Percentiles rank a stretch among this genome's conserved stretches.
Conservation (phyloP, 2,329 filamentous ascomycete species). For the Ilyonectria mors-panacis region DNA sequence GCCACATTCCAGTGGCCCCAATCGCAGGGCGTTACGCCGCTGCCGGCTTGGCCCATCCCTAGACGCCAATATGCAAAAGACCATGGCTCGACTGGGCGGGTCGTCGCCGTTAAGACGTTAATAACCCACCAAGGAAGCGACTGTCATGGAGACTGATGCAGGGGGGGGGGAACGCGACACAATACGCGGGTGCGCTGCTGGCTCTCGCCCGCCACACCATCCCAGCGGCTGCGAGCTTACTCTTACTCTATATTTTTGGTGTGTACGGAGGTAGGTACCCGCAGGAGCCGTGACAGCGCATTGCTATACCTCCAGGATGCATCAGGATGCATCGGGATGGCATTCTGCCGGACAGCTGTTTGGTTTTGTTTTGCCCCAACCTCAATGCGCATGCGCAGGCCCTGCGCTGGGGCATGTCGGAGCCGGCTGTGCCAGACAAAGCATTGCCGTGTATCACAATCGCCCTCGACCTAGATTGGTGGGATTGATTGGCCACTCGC, state of each 20-base stretch:
- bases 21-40: constrained; percentile 40
- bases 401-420: constrained; percentile 27
- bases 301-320: constrained; percentile 22
- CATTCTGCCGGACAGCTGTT: constrained; percentile 21
- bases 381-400: constrained; percentile 17
- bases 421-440: constrained; percentile 39
- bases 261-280: not conserved
- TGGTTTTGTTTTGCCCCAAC: constrained; percentile 18
- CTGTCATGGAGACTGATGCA: not conserved
- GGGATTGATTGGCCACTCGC: constrained; percentile 20
- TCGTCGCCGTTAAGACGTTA: not conserved
- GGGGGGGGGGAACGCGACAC: not conserved
- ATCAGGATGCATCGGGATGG: constrained; percentile 21
- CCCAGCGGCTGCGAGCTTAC: constrained; percentile 8
- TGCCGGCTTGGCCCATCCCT: constrained; percentile 43
- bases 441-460: constrained; percentile 44
- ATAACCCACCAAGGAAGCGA: not conserved
- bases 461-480: constrained; percentile 23
- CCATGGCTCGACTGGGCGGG: constrained; percentile 16
- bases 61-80: constrained; percentile 29
- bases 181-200: not conserved
- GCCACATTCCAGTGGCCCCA: constrained; percentile 40
- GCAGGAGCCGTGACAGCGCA: constrained; percentile 11
- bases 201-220: not conserved
- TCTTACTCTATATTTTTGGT: too few species aligned